These are phyloP conservation scores for Sporodiniella umbellata DNA, from an alignment of 371 early-diverging fungal genomes.

Conservation along the genomic window DNA sequence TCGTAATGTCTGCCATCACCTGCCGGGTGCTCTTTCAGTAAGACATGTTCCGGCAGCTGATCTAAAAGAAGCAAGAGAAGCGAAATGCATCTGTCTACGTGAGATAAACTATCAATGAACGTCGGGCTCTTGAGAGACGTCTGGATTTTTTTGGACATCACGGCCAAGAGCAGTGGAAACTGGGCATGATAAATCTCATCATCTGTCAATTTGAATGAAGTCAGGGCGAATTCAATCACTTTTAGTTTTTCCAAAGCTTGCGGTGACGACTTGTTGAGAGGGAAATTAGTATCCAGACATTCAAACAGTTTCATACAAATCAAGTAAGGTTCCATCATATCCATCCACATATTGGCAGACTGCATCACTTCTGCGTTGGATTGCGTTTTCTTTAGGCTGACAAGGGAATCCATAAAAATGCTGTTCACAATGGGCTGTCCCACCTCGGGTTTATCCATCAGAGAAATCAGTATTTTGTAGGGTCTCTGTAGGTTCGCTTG, in stretches of 20 bases:
- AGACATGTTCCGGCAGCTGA: constrained; percentile 30
- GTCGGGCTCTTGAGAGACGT: constrained; percentile 21
- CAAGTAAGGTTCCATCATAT: constrained; percentile 79
- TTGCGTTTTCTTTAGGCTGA: constrained; percentile 56
- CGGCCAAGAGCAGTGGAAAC: constrained; percentile 68
- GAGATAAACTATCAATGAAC: constrained; percentile 33
- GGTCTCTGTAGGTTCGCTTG: constrained; percentile 65
- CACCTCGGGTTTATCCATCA: constrained; percentile 86
- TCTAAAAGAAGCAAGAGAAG: constrained; percentile 26
- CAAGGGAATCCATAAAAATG: constrained; percentile 69
- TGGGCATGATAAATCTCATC: constrained; percentile 81
- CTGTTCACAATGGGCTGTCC: constrained; percentile 73
- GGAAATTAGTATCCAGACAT: constrained; percentile 46
- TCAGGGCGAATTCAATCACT: constrained; percentile 65
- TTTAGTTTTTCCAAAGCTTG: constrained; percentile 38
- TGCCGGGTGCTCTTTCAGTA: constrained; percentile 7
- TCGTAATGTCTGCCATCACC: constrained; percentile 17
- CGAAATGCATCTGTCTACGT: constrained; percentile 25
- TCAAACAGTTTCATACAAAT: constrained; percentile 76
- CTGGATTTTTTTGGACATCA: constrained; percentile 55
- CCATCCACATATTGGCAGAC: constrained; percentile 85
- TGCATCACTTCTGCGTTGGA: constrained; percentile 54
- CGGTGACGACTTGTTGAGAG: constrained; percentile 8
- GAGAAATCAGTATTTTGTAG: constrained; percentile 76
- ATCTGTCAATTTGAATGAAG: constrained; percentile 69